phyloP scores from a whole-genome alignment of 2,329 filamentous ascomycete species.

The Clonostachys rosea region DNA sequence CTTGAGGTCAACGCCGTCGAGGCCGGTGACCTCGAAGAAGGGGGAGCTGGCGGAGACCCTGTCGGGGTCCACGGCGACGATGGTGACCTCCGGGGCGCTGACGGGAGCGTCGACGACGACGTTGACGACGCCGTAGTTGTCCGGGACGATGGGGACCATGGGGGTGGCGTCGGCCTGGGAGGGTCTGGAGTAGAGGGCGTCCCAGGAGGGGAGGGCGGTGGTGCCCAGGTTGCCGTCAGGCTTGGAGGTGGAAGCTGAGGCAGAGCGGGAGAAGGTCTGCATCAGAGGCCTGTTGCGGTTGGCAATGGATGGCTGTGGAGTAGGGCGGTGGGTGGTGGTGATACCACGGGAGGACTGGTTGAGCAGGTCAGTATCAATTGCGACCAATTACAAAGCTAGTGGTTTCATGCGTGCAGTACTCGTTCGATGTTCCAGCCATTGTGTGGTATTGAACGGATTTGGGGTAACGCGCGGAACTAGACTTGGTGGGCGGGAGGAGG shows the following conservation, averaged over 20 bases:
- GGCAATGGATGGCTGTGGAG: slow-evolving; percentile 35
- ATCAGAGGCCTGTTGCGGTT: slow-evolving; percentile 50
- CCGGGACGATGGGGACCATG: slow-evolving; percentile 56
- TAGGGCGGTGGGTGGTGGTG: slow-evolving; percentile 42
- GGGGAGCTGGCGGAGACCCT: slow-evolving; percentile 42
- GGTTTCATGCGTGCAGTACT: not conserved
- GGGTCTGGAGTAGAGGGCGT: slow-evolving; percentile 17
- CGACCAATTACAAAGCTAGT: too few relatives aligned
- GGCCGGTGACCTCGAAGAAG: slow-evolving; percentile 51
- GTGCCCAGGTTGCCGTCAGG: slow-evolving; percentile 41
- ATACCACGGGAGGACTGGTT: slow-evolving; percentile 30
- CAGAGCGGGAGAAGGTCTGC: slow-evolving; percentile 55
- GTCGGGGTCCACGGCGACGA: slow-evolving; percentile 54
- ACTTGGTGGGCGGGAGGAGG: not conserved
- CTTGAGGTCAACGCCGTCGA: slow-evolving; percentile 52
- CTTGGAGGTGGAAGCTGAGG: slow-evolving; percentile 35
- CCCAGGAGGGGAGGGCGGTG: slow-evolving; percentile 44
- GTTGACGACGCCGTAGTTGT: slow-evolving; percentile 39
- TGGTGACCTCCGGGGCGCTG: slow-evolving; percentile 38
- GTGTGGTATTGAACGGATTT: not conserved
- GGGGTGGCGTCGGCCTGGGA: slow-evolving; percentile 29
- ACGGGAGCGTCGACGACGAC: slow-evolving; percentile 28
- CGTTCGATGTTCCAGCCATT: not conserved
- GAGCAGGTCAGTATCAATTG: too few relatives aligned
- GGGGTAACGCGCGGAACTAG: not conserved